Conservation (phyloP, 306 rosid species). For the Cucumis sativus region Cucumber_9930_V3 NC_026655.2:11233501-11234000, state of each 20-base stretch:
- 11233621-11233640: too few relatives aligned
- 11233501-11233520: too few relatives aligned
- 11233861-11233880: conserved; percentile 8
- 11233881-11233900: not conserved
- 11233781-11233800: not conserved
- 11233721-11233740: too few relatives aligned
- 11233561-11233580: too few relatives aligned
- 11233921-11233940: conserved; percentile 85
- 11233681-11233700: too few relatives aligned
- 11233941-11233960: conserved; percentile 40
- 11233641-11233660: too few relatives aligned
- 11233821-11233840: not conserved
- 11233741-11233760: not conserved
- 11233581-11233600: too few relatives aligned
- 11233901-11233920: conserved; percentile 34
- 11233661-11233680: too few relatives aligned
- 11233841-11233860: not conserved
- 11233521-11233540: too few relatives aligned
- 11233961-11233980: conserved; percentile 52
- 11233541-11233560: too few relatives aligned
- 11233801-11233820: not conserved
- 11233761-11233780: not conserved
- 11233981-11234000: conserved; percentile 87
- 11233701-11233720: too few relatives aligned
- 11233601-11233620: too few relatives aligned